phyloP scores from a whole-genome alignment of 495 filamentous ascomycete species.

The Baudoinia panamericana region DNA sequence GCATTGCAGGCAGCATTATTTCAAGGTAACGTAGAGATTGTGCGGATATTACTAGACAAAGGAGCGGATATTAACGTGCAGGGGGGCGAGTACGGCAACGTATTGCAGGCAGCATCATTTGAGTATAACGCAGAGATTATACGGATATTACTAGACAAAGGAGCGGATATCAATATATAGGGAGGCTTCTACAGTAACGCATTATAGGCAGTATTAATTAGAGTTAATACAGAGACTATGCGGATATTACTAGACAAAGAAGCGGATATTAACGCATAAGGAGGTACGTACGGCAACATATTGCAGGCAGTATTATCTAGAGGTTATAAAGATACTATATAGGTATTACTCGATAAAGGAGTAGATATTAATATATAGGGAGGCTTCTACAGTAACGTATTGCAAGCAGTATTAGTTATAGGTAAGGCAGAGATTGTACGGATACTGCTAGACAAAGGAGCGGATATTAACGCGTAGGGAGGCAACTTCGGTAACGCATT shows the following conservation, averaged over 20 bases:
- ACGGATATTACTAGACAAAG: background rate
- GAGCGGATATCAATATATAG: background rate
- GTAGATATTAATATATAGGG: background rate
- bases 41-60: constrained; percentile 14
- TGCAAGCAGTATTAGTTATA: background rate
- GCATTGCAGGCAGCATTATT: constrained; percentile 16
- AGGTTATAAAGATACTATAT: too few relatives aligned
- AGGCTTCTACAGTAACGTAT: background rate
- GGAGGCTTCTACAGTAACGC: background rate
- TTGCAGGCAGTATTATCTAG: background rate
- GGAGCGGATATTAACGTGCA: background rate
- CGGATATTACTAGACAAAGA: background rate
- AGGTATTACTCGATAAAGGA: background rate
- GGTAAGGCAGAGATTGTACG: background rate
- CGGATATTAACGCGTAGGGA: constrained; percentile 15
- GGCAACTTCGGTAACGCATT: constrained; percentile 21
- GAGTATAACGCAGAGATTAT: background rate
- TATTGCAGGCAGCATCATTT: background rate
- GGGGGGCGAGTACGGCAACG: background rate
- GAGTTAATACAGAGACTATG: background rate
- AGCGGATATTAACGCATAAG: background rate
- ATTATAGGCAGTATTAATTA: background rate
- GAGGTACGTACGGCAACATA: background rate
- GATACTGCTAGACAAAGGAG: constrained; percentile 1
- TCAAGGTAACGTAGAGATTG: constrained; percentile 11